These are phyloP conservation scores for Hanseniaspora mollemarum DNA, from an alignment of 805 yeast species.

Conservation along the genomic window DNA sequence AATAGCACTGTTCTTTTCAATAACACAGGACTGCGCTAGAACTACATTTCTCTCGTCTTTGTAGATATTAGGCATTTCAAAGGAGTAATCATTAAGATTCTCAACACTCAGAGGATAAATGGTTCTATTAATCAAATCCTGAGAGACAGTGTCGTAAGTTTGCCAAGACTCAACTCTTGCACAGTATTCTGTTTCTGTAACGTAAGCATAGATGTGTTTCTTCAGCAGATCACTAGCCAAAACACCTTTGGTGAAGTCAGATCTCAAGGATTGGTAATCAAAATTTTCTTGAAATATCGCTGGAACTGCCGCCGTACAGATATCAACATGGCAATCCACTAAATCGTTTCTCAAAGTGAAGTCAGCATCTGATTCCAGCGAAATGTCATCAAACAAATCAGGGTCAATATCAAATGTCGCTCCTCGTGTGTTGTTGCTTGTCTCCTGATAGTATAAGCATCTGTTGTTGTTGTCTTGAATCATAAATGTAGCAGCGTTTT, in stretches of 20 bases:
- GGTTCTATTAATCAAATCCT: constrained; percentile 85
- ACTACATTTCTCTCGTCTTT: constrained; percentile 72
- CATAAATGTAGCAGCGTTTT: constrained; percentile 75
- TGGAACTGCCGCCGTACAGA: constrained; percentile 88
- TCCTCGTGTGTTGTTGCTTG: constrained; percentile 37
- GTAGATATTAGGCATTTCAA: constrained; percentile 76
- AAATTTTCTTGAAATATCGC: constrained; percentile 93
- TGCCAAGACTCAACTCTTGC: constrained; percentile 93
- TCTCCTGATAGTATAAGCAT: constrained; percentile 74
- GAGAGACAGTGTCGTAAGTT: constrained; percentile 82
- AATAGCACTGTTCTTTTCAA: constrained; percentile 69
- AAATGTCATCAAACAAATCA: constrained; percentile 63
- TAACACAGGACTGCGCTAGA: constrained; percentile 82
- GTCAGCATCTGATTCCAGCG: constrained; percentile 34
- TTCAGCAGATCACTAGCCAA: constrained; percentile 80
- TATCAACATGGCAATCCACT: constrained; percentile 92
- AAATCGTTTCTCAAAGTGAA: constrained; percentile 79
- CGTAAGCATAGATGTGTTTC: constrained; percentile 80
- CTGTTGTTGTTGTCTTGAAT: constrained; percentile 61
- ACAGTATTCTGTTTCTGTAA: constrained; percentile 70
- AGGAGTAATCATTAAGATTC: constrained; percentile 60
- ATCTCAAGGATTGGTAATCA: constrained; percentile 77
- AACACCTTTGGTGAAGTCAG: constrained; percentile 84
- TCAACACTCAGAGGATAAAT: constrained; percentile 87
- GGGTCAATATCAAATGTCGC: constrained; percentile 60